A percentile compares a stretch with the other conserved stretches of the same genome.
Evolutionary conservation across 2,329 filamentous ascomycete species (phyloP).

Genomic region (Hirsutella rhossiliensis): DNA sequence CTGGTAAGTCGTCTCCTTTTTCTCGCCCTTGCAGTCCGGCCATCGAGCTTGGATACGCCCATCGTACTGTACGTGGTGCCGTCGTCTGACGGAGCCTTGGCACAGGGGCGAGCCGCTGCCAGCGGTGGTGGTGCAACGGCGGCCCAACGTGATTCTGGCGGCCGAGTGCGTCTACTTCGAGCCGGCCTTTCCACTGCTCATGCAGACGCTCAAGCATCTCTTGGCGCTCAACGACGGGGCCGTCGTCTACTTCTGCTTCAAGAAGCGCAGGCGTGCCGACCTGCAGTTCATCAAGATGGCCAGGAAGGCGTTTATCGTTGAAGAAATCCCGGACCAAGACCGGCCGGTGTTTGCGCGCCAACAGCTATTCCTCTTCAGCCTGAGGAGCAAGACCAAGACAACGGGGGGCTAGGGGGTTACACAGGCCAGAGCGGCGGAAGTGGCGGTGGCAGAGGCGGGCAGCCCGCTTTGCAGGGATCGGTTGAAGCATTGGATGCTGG

Average conservation of each 20-base stretch:
- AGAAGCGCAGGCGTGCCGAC: slow-evolving; percentile 75
- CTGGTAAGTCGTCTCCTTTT: slow-evolving; percentile 41
- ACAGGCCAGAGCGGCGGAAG: background rate
- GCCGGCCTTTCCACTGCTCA: slow-evolving; percentile 79
- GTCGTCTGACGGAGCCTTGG: slow-evolving; percentile 1
- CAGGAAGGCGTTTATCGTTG: slow-evolving; percentile 52
- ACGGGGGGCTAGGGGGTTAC: background rate
- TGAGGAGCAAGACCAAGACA: slow-evolving; percentile 22
- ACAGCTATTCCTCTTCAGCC: slow-evolving; percentile 48
- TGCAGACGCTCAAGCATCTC: slow-evolving; percentile 64
- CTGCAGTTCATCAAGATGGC: slow-evolving; percentile 63
- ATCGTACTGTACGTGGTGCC: background rate
- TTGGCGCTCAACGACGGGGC: slow-evolving; percentile 58
- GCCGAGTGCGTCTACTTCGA: slow-evolving; percentile 98
- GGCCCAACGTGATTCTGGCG: slow-evolving; percentile 76
- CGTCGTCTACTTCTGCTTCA: slow-evolving; percentile 77
- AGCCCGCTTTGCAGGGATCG: too few relatives aligned
- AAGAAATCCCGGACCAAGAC: slow-evolving; percentile 51
- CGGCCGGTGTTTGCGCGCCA: slow-evolving; percentile 43
- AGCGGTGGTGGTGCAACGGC: slow-evolving; percentile 36
- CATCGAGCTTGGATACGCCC: background rate
- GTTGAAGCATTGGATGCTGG: background rate
- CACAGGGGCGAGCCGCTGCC: slow-evolving; percentile 49
- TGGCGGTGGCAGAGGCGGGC: background rate
- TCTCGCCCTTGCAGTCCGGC: background rate